A percentile compares a stretch with the other conserved stretches of the same genome.
phyloP scores from a whole-genome alignment of 306 rosid genomes.

The Lathyrus sativus region DNA sequence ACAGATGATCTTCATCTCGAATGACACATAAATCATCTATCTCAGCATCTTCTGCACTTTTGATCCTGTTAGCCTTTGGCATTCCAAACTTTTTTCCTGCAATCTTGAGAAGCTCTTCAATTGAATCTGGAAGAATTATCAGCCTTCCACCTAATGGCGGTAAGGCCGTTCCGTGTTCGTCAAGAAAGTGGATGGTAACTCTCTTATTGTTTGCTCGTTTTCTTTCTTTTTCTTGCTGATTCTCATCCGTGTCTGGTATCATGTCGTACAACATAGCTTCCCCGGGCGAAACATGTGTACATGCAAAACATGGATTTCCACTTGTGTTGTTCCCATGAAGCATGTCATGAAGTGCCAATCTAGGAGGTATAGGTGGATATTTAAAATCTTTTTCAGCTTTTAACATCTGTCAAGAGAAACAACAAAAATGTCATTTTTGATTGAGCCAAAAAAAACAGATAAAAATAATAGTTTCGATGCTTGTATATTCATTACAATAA shows the following conservation, averaged over 20 bases:
- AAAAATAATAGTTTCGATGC: too few relatives aligned
- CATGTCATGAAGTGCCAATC: conserved; percentile 21
- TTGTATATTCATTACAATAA: conserved; percentile 50
- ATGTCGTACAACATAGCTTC: conserved; percentile 28
- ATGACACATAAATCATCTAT: conserved; percentile 80
- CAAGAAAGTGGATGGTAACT: conserved; percentile 59
- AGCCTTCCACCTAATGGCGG: conserved; percentile 55
- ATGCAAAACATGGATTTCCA: conserved; percentile 38
- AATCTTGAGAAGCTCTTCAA: conserved; percentile 64
- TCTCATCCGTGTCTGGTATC: conserved; percentile 42
- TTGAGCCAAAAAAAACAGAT: not conserved
- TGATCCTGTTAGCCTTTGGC: conserved; percentile 48
- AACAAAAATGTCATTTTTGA: not conserved
- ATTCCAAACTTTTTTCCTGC: conserved; percentile 81
- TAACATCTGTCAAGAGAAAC: conserved; percentile 46
- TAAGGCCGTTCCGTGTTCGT: conserved; percentile 29
- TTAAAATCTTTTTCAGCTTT: conserved; percentile 51
- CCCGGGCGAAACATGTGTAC: conserved; percentile 29
- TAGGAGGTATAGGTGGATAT: conserved; percentile 36
- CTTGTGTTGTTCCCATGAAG: conserved; percentile 33
- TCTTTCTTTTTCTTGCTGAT: conserved; percentile 51
- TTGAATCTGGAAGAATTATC: conserved; percentile 67
- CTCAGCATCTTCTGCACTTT: conserved; percentile 70
- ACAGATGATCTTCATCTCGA: conserved; percentile 81
- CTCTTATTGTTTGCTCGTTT: conserved; percentile 49